Base-by-base conservation (phyloP, 2,329 filamentous ascomycete genomes). In the Diplodia scrobiculata region DNA sequence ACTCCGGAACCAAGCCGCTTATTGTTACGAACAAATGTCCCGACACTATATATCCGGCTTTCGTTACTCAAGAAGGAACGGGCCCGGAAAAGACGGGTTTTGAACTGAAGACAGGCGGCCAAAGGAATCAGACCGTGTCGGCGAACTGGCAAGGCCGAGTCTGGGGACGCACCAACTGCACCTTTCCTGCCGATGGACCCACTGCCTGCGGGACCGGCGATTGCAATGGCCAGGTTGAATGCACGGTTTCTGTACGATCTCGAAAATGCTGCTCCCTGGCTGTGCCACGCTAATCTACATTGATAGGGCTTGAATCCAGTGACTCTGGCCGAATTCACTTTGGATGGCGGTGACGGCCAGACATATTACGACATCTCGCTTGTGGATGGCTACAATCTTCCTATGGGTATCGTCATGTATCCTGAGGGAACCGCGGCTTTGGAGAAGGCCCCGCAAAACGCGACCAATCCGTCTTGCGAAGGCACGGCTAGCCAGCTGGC, bases 141-240 rank as follows among this genome's bases (percentile, higher is more conserved):
- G 80, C 84, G 59, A 86, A 91, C 70, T 96, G 91, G 91, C 88
- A 91, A 74, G 91, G 91, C 10, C 86, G 91, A 64, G 82, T 95
- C 32, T 95, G 91, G 91, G 91, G 88, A 13, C 83, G 91, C 64
- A 94, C 91, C 19, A 95, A 95, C 74, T 96, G 91, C 79, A 90
- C 85, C 47, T 91, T 92, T 75, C 76, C 74, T 50, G 75, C 79
- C 70, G 81, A 80, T 41, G 73, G 76, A n/a, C 81, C 82, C 9
- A 78, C 77, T 51, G 87, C 89, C 25, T 95, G 91, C 77, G 76
- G 81, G 60, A 92, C 91, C 1, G 91, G 91, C 7, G 91, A 95
- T 76, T 95, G 91, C 75, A 86, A 87, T 67, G 87, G 88, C 5
- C 84, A 85, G 67, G 72, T 94, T 67, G 81, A 89, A 72, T 96